Evolutionary conservation across 1,284 basidiomycete species (phyloP).

Genomic region (Malassezia sympodialis): DNA sequence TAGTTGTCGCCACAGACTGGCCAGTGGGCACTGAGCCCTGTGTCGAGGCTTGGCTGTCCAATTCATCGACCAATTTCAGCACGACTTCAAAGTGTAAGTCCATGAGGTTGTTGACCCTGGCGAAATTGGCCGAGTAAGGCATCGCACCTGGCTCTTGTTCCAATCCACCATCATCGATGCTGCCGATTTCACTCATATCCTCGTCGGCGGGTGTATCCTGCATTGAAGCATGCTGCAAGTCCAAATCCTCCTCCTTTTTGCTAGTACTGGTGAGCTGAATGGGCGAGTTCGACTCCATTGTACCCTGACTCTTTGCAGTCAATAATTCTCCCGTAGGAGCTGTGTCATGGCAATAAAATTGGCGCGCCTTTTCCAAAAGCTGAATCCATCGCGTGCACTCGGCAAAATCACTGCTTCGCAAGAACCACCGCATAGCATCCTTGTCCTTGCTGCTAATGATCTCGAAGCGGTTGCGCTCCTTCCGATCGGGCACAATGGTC

Average conservation of each 20-base stretch:
- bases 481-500: constrained; percentile 45
- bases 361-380: constrained; percentile 37
- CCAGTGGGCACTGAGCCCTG: not conserved
- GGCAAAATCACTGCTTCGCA: constrained; percentile 64
- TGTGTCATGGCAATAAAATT: constrained; percentile 24
- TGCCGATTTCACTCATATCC: constrained; percentile 11
- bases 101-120: constrained; percentile 64
- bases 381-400: constrained; percentile 45
- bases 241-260: not conserved
- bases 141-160: constrained; percentile 43
- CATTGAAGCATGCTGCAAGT: not conserved
- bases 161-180: constrained; percentile 13
- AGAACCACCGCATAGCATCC: constrained; percentile 67
- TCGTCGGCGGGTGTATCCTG: not conserved
- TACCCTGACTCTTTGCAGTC: constrained; percentile 24
- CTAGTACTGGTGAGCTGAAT: not conserved
- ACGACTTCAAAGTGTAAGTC: constrained; percentile 72
- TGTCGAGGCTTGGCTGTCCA: constrained; percentile 29
- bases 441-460: constrained; percentile 56
- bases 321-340: not conserved
- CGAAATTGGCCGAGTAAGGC: constrained; percentile 62
- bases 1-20: constrained; percentile 1
- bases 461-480: constrained; percentile 68
- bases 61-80: constrained; percentile 58
- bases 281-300: not conserved